Conservation (phyloP, 768 basidiomycete genomes). For the Lactarius deliciosus region DNA sequence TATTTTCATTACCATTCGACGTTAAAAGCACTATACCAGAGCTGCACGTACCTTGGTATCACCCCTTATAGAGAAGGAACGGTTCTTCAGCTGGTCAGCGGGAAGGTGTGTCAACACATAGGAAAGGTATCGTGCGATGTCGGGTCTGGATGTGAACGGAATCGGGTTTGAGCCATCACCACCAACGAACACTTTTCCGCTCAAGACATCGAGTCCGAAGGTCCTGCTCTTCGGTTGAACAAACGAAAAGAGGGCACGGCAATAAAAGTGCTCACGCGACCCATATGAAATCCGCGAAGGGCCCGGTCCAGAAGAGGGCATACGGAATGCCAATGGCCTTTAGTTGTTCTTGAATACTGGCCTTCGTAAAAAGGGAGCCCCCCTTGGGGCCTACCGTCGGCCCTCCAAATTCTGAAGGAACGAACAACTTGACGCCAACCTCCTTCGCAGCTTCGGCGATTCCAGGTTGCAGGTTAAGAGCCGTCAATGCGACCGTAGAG, state of each 20-base stretch:
- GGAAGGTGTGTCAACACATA: conserved; percentile 21
- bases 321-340: conserved; percentile 18
- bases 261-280: conserved; percentile 4
- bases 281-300: conserved; percentile 19
- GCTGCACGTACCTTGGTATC: conserved; percentile 11
- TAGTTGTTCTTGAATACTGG: conserved; percentile 7
- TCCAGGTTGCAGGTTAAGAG: conserved; percentile 23
- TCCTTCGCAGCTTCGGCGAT: conserved; percentile 30
- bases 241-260: neutral
- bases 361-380: conserved; percentile 13
- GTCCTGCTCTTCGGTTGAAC: neutral
- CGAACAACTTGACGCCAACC: conserved; percentile 35
- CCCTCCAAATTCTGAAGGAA: conserved; percentile 36
- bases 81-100: neutral
- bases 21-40: neutral
- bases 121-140: conserved; percentile 10
- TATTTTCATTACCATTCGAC: neutral
- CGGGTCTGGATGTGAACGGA: conserved; percentile 20
- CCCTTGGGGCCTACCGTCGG: conserved; percentile 19
- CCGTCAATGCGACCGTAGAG: conserved; percentile 12
- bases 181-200: conserved; percentile 3
- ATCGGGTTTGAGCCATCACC: conserved; percentile 21
- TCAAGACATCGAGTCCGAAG: neutral
- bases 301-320: conserved; percentile 26
- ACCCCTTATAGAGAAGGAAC: conserved; percentile 6